Evolutionary conservation across 805 yeast species (phyloP), one percentile per base, ranked within the genome.

Genomic region (Metschnikowia dekortorum): DNA sequence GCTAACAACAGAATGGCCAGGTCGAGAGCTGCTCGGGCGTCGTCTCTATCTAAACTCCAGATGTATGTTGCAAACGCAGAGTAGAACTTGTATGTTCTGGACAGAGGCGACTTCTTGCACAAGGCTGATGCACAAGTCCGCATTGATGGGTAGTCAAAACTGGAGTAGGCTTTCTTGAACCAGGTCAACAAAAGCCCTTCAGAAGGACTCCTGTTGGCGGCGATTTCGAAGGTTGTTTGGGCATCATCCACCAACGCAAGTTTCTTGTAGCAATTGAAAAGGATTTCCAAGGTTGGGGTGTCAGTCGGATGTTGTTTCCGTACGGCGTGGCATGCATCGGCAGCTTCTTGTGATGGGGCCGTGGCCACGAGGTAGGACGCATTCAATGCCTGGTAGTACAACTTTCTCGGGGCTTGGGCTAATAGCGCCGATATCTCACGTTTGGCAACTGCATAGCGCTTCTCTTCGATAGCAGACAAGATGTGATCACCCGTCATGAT

Each of bases 121-220:
- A 51, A 33, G 1, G 48, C 49, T 65, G 81, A 74, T 2, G 83
- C 66, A 0, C 70, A 71, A 55, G 80, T 80, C 48, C 83, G 86
- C 63, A 84, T 65, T 13, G 80, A 76, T 42, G 74, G 66, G 26
- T 73, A 62, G 62, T 85, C 82, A 35, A 69, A 70, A 36, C 66
- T 67, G 6, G 72, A 73, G 30, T 84, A 60, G 30, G 84, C 70
- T 38, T 74, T 66, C 37, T 73, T 73, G 61, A 83, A 83, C 90
- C 92, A 87, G 33, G 70, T 71, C 40, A 72, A 65, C 6, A 80
- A 66, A 32, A 80, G 62, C 8, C 71, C 71, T 40, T 73, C 67
- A 4, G 76, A 72, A 3, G 85, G 83, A 55, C 80, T 82, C 60
- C 78, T 81, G 60, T 79, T 78, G 39, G 79, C 74, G 2, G 84